Percentiles rank a stretch among this genome's conserved stretches.
Evolutionary conservation across 495 filamentous ascomycete species (phyloP).

Genomic region (Penicillium roqueforti): DNA sequence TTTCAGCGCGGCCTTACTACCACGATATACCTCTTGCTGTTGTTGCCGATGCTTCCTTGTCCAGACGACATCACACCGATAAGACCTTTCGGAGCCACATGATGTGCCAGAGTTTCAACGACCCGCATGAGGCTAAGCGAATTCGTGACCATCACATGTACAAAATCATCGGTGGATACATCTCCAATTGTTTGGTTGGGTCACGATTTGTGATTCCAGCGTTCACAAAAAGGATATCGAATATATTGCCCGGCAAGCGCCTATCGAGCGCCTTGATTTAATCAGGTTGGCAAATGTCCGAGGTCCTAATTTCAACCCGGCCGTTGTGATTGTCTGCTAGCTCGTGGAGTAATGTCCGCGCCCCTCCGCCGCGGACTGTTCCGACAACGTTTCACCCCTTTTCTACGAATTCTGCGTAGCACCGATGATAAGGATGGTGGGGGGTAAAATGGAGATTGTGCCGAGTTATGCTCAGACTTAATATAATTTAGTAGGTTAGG

Average conservation of each 20-base stretch:
- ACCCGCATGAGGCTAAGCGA: neutral
- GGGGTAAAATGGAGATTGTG: neutral
- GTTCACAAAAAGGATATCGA: neutral
- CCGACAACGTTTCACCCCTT: neutral
- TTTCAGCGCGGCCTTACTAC: neutral
- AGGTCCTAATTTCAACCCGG: neutral
- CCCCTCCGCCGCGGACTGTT: neutral
- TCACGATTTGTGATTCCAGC: neutral
- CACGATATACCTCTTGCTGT: neutral
- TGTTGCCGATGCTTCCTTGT: slow-evolving; percentile 1
- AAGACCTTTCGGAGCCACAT: neutral
- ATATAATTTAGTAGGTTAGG: neutral
- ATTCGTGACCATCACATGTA: slow-evolving; percentile 1
- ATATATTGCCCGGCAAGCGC: neutral
- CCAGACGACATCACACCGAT: slow-evolving; percentile 1
- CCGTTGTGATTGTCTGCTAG: slow-evolving; percentile 1
- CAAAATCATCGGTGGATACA: neutral
- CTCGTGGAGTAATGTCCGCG: neutral
- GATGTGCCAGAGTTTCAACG: neutral
- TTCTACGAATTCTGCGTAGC: neutral
- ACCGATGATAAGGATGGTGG: neutral
- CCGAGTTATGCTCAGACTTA: neutral
- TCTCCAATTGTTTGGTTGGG: slow-evolving; percentile 1
- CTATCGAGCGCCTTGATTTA: neutral
- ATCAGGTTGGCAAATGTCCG: slow-evolving; percentile 2